Base-by-base conservation (phyloP, 352 stramenopile genomes). In the Thalassiosira mediterranea region DNA sequence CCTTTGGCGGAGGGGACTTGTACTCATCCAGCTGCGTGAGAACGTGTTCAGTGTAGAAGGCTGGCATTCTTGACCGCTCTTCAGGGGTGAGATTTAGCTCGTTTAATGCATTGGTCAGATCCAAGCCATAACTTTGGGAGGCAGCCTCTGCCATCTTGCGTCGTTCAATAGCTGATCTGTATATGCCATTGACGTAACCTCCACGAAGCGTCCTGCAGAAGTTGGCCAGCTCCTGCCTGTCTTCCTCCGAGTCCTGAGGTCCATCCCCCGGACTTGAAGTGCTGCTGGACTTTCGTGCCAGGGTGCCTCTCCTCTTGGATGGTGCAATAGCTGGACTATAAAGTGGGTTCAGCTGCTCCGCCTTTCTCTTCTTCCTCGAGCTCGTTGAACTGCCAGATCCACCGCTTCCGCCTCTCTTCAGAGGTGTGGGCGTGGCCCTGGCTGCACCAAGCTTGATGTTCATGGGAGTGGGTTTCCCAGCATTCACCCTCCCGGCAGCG, bases 131-230 rank as follows among this genome's bases (percentile, higher is more conserved):
- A 54, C 17, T 67, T n/a, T n/a, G n/a, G 29, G 38, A 52, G 5
- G 72, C 42, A 34, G 51, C 44, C 47, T 88, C 79, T 11, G 81
- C 81, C 53, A 90, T 75, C 51, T 79, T 83, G 28, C 79, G 76
- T 44, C 83, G 68, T 66, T 92, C 86, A 48, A 88, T 65, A 1
- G 76, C 79, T 13, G 81, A 90, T 54, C 78, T 56, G 53, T 87
- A 90, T 7, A 90, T 74, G 0, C 83, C 83, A 78, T 77, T 75
- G 7, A 90, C 64, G 52, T 90, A 90, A 19, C 86, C 86, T 44
- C 83, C 86, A 37, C 82, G 76, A 3, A 92, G 62, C n/a, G 71
- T 79, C 53, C 79, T 67, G 23, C 86, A 81, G 44, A 86, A 89
- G 23, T 74, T 34, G 3, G 76, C 28, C 37, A 89, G 56, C 31